Evolutionary conservation across 805 yeast species (phyloP).

Genomic region (Starmerella vitae): DNA sequence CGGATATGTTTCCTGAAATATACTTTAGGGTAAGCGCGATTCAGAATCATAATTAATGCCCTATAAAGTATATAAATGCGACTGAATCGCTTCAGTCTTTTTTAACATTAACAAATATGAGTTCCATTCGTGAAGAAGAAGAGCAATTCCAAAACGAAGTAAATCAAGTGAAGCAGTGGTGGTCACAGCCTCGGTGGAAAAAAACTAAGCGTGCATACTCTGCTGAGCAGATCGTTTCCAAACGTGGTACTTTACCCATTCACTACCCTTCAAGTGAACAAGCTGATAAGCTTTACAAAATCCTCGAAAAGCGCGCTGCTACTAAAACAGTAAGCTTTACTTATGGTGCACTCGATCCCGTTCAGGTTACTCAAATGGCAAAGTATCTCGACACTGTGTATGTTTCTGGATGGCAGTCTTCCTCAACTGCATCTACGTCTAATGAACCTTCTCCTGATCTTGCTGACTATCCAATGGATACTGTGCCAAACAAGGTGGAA

Average conservation of each 20-base stretch:
- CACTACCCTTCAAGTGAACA: conserved; percentile 64
- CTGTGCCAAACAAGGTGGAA: conserved; percentile 96
- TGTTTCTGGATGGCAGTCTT: conserved; percentile 98
- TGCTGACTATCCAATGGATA: conserved; percentile 97
- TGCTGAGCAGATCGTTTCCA: conserved; percentile 76
- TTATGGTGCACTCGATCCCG: conserved; percentile 92
- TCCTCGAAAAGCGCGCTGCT: conserved; percentile 56
- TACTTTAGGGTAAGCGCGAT: too few species aligned
- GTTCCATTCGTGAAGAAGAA: conserved; percentile 35
- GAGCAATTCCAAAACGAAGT: conserved; percentile 52
- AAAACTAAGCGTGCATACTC: conserved; percentile 77
- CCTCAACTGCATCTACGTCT: conserved; percentile 92
- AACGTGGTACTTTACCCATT: conserved; percentile 67
- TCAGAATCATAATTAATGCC: too few species aligned
- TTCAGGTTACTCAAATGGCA: conserved; percentile 94
- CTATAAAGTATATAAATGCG: too few species aligned
- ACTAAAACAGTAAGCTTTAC: conserved; percentile 71
- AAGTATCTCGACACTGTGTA: conserved; percentile 83
- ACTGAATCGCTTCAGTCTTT: too few species aligned
- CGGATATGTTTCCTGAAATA: too few species aligned
- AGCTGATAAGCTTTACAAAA: conserved; percentile 66
- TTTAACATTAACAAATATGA: too few species aligned
- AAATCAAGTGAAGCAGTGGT: conserved; percentile 69
- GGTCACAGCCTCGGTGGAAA: conserved; percentile 86
- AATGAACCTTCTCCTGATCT: conserved; percentile 97